A percentile compares a stretch with the other conserved stretches of the same genome.
These are phyloP conservation scores for Euphorbia lathyris DNA, from an alignment of 345 rosid species.

Conservation along the genomic window DNA sequence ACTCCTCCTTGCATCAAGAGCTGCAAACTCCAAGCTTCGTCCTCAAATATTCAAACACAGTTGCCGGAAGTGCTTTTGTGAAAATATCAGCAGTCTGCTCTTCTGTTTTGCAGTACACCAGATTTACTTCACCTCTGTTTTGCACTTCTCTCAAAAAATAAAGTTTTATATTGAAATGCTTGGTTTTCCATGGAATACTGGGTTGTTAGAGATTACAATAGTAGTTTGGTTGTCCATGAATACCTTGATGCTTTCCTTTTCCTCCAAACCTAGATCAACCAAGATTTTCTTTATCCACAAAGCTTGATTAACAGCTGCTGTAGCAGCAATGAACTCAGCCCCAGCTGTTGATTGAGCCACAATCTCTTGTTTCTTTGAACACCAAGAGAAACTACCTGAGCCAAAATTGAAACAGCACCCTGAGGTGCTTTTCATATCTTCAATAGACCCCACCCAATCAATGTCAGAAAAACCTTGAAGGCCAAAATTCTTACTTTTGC, in stretches of 20 bases:
- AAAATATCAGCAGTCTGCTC: not conserved
- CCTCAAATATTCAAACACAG: too few relatives aligned
- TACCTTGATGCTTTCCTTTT: too few relatives aligned
- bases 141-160: not conserved
- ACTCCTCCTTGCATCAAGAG: too few relatives aligned
- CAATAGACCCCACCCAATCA: not conserved
- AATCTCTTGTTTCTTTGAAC: not conserved
- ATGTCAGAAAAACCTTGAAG: not conserved
- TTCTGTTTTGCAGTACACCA: not conserved
- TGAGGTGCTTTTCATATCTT: not conserved
- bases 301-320: too few relatives aligned
- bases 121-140: fast-evolving
- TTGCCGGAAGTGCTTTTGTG: too few relatives aligned
- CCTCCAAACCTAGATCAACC: not conserved
- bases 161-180: not conserved
- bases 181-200: not conserved
- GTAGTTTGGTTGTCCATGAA: not conserved
- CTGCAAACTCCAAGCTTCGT: too few relatives aligned
- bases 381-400: not conserved
- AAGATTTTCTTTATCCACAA: too few relatives aligned
- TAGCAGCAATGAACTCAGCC: too few relatives aligned
- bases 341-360: conserved; percentile 1
- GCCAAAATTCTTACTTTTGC: not conserved
- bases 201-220: too few relatives aligned
- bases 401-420: not conserved